Evolutionary conservation across 257 asterid genomes (phyloP).

Genomic region (Echium plantagineum): DNA sequence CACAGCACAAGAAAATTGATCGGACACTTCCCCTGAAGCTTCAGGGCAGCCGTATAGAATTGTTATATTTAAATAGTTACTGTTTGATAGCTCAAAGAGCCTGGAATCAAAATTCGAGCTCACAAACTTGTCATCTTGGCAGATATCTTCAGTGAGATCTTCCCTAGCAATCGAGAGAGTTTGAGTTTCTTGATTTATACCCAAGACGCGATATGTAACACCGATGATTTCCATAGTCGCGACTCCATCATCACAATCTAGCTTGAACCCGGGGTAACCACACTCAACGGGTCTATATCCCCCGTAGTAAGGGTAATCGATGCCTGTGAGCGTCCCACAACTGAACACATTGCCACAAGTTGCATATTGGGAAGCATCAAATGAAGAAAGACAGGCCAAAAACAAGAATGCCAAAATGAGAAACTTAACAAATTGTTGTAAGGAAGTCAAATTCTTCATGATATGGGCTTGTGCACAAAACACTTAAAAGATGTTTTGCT

Average conservation of each 20-base stretch:
- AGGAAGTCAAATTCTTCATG: neutral
- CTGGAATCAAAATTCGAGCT: slow-evolving; percentile 29
- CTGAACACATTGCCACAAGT: slow-evolving; percentile 26
- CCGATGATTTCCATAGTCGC: slow-evolving; percentile 16
- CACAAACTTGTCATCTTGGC: slow-evolving; percentile 21
- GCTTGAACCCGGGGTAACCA: slow-evolving; percentile 45
- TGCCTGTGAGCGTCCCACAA: slow-evolving; percentile 33
- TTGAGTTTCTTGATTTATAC: slow-evolving; percentile 18
- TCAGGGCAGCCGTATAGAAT: slow-evolving; percentile 36
- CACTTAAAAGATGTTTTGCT: too few species aligned
- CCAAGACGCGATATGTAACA: slow-evolving; percentile 29
- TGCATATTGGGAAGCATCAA: slow-evolving; percentile 2
- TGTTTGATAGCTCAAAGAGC: slow-evolving; percentile 28
- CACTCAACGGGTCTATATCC: slow-evolving; percentile 35
- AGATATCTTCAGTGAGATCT: slow-evolving; percentile 28
- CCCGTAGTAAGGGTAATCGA: slow-evolving; percentile 50
- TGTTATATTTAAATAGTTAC: slow-evolving; percentile 28
- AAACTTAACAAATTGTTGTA: too few species aligned
- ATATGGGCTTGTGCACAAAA: too few species aligned
- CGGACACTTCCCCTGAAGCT: slow-evolving; percentile 10
- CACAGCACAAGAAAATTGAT: slow-evolving; percentile 27
- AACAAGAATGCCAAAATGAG: neutral
- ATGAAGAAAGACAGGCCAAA: neutral
- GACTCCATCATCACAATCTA: slow-evolving; percentile 23
- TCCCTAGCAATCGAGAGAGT: slow-evolving; percentile 28